Evolutionary conservation across 768 basidiomycete species (phyloP), one percentile per base, ranked within the genome.

Genomic region (Pulveroboletus sp.): DNA sequence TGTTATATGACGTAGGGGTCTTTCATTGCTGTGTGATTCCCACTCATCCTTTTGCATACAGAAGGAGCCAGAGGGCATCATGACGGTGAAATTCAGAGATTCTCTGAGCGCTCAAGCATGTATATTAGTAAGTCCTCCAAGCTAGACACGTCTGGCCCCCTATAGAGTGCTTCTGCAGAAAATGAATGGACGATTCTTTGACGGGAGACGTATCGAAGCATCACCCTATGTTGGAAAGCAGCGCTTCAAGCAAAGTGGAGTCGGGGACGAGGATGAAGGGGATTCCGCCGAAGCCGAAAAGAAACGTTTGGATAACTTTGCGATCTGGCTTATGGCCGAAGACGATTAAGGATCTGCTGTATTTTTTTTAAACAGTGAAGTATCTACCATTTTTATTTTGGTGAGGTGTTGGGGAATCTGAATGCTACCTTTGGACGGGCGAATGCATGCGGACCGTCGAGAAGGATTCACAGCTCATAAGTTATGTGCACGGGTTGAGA

Each of bases 21-120:
- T 43, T 18, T 49, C 9, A 2, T 39, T 15, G 30, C 42, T 47
- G 33, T 31, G 28, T 35, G 37, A 39, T 8, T 39, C 27, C 39
- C 26, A 33, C 49, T 58, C 10, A 51, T 44, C 10, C 15, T 36
- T 17, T 33, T 35, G 13, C 49, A 18, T 51, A 37, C 69, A 99
- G 93, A 82, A 86, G 76, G 96, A 99, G 67, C 70, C 81, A 31
- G 92, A 95, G 33, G 95, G 96, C 4, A 71, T 98, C 54, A 97
- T 98, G 83, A 94, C 93, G 0, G 84, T 98, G 54, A 96, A 97
- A 59, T 99, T 97, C 74, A 83, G 83, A 50, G 94, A 97, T 61
- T 79, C 89, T 13, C 58, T 95, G n/a, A 82, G 91, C 50, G 96
- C 96, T 5, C 86, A 94, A 67, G 95, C 93, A 5, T 99, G 95